phyloP scores from a whole-genome alignment of 2,329 filamentous ascomycete species.

The Alternaria rosae region DNA sequence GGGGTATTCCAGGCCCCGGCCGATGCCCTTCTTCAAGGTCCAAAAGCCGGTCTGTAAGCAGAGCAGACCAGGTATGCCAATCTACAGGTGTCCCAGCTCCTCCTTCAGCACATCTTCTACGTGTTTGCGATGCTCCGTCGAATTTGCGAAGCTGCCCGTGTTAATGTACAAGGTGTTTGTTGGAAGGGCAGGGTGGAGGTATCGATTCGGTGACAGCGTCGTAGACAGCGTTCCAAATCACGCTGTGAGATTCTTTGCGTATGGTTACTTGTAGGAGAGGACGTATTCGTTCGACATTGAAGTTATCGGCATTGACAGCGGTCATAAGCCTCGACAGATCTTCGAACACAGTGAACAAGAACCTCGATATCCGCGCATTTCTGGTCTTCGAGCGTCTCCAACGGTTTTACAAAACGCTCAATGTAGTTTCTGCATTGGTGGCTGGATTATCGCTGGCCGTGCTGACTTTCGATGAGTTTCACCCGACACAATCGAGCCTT shows the following conservation, averaged over 20 bases:
- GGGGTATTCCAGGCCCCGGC: slow-evolving; percentile 14
- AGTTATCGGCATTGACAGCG: slow-evolving; percentile 16
- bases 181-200: slow-evolving; percentile 37
- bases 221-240: slow-evolving; percentile 45
- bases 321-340: slow-evolving; percentile 2
- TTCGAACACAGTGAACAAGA: neutral
- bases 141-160: slow-evolving; percentile 31
- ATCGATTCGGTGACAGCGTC: slow-evolving; percentile 48
- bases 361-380: neutral
- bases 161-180: slow-evolving; percentile 35
- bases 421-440: neutral
- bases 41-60: slow-evolving; percentile 25
- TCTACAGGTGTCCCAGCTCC: slow-evolving; percentile 28
- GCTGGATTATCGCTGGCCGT: neutral
- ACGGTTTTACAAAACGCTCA: neutral
- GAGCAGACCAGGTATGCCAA: slow-evolving; percentile 32
- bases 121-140: slow-evolving; percentile 25
- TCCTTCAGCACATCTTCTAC: slow-evolving; percentile 27
- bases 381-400: neutral
- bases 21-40: slow-evolving; percentile 23
- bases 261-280: slow-evolving; percentile 15
- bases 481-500: neutral
- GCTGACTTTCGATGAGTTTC: neutral
- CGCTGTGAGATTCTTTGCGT: slow-evolving; percentile 11
- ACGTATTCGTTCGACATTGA: slow-evolving; percentile 10